Evolutionary conservation across 148 eudicot genomes (phyloP), one percentile per base, ranked within the genome.

Genomic region (Tetragonia tetragonoides): DNA sequence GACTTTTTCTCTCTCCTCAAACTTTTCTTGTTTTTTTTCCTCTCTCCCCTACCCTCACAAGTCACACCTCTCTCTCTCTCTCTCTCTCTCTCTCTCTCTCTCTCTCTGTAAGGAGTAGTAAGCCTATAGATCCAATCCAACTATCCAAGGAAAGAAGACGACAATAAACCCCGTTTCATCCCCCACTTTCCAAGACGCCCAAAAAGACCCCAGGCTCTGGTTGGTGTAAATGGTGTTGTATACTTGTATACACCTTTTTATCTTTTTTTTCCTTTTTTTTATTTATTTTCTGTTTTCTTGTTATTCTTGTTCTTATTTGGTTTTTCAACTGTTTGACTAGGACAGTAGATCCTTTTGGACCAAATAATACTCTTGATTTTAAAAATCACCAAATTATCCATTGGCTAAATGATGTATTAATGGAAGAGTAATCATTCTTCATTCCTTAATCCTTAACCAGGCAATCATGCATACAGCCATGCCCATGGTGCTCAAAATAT

Each of bases 281-380:
- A 7, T 14, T 8, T 28, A 11, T 39, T 39, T 60, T 23, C 60
- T 12, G 34, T 18, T 24, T 42, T 10, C 3, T 10, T 62, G 42
- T 42, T 12, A 0, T 11, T 16, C 5, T 34, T 28, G 17, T 34
- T 34, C 21, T 5, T 75, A 66, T 49, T 75, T 49, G 21, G 24
- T 44, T 65, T 75, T 75, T 75, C 78, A 65, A 75, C 60, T 37
- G 17, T 49, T 75, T 65, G 78, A 75, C 71, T 37, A n/a, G 34
- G 44, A 47, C 71, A 64, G 71, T 64, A 11, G 70, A n/a, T 24
- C 51, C 20, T 16, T 75, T 64, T 75, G 47, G 70, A 74, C 77
- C 77, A 61, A 74, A 42, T 44, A 40, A 38, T 28, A 38, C 17
- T 14, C 10, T 0, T 34, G 10, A 28, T 64, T 64, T 64, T 46